phyloP scores from a whole-genome alignment of 257 asterid genomes.

The Gentiana dahurica region DNA sequence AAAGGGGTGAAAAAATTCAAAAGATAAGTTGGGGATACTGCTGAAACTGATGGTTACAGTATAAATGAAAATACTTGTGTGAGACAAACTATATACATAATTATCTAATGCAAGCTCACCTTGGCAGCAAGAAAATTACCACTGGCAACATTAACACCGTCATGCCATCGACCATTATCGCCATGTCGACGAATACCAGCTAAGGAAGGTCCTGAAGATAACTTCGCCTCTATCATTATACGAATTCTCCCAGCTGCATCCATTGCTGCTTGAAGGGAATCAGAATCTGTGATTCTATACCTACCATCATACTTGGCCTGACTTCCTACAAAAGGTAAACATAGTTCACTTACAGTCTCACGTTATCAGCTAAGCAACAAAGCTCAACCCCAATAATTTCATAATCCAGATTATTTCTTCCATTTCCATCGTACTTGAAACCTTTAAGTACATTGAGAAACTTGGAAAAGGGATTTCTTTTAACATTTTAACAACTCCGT shows the following conservation, averaged over 20 bases:
- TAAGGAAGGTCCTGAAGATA: constrained; percentile 93
- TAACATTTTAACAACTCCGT: too few relatives aligned
- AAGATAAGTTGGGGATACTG: too few relatives aligned
- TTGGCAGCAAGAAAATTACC: constrained; percentile 90
- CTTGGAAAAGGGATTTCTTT: too few relatives aligned
- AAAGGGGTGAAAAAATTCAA: background rate
- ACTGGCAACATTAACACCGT: constrained; percentile 73
- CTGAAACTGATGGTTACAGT: too few relatives aligned
- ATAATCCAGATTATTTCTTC: too few relatives aligned
- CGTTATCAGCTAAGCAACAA: background rate
- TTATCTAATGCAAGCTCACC: constrained; percentile 28
- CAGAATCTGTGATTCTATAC: constrained; percentile 86
- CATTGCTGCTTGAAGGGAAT: constrained; percentile 80
- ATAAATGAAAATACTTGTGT: too few relatives aligned
- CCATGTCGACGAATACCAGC: constrained; percentile 83
- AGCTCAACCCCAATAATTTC: background rate
- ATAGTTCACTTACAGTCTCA: background rate
- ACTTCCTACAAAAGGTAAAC: constrained; percentile 39
- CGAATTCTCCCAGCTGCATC: constrained; percentile 83
- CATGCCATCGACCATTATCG: constrained; percentile 64
- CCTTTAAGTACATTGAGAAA: too few relatives aligned
- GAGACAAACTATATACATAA: constrained; percentile 1
- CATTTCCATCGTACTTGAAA: too few relatives aligned
- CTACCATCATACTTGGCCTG: constrained; percentile 83
- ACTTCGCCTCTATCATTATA: constrained; percentile 70